A percentile compares a stretch with the other conserved stretches of the same genome.
Conservation (phyloP, 1,284 basidiomycete genomes). For the Fistulina hepatica region DNA sequence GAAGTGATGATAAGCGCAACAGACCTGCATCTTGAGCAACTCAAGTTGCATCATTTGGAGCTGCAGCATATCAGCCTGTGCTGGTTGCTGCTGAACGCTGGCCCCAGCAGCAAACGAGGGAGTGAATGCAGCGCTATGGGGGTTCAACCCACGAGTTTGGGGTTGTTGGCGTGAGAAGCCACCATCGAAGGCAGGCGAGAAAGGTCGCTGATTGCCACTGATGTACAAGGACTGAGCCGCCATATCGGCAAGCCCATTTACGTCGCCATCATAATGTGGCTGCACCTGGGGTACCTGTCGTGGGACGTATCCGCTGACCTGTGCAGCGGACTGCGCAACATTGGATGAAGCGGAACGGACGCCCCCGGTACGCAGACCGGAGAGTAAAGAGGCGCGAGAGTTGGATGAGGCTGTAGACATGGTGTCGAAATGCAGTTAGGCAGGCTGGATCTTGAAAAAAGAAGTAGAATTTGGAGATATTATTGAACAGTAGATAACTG, state of each 20-base stretch:
- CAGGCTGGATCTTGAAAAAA: constrained; percentile 19
- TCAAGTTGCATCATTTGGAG: constrained; percentile 77
- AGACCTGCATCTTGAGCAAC: constrained; percentile 65
- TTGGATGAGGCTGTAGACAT: constrained; percentile 36
- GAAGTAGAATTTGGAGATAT: constrained; percentile 19
- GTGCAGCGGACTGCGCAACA: constrained; percentile 59
- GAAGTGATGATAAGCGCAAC: constrained; percentile 15
- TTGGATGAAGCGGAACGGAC: constrained; percentile 58
- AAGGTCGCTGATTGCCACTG: constrained; percentile 29
- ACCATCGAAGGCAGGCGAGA: constrained; percentile 57
- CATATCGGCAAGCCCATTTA: constrained; percentile 48
- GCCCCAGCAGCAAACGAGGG: constrained; percentile 31
- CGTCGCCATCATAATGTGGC: constrained; percentile 39
- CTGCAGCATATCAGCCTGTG: constrained; percentile 40
- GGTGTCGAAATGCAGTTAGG: constrained; percentile 25
- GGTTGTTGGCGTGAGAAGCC: constrained; percentile 58
- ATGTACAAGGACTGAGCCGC: constrained; percentile 32
- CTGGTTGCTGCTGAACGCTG: constrained; percentile 30
- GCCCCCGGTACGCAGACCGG: constrained; percentile 76
- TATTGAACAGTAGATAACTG: too few species aligned
- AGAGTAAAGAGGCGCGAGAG: constrained; percentile 69
- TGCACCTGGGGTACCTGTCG: constrained; percentile 35
- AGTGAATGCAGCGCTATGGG: constrained; percentile 47
- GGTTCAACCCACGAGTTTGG: constrained; percentile 39
- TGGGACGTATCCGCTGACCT: constrained; percentile 43